Percentiles rank a stretch among this genome's conserved stretches.
phyloP scores from a whole-genome alignment of 805 yeast genomes.

The Candida schatavii region DNA sequence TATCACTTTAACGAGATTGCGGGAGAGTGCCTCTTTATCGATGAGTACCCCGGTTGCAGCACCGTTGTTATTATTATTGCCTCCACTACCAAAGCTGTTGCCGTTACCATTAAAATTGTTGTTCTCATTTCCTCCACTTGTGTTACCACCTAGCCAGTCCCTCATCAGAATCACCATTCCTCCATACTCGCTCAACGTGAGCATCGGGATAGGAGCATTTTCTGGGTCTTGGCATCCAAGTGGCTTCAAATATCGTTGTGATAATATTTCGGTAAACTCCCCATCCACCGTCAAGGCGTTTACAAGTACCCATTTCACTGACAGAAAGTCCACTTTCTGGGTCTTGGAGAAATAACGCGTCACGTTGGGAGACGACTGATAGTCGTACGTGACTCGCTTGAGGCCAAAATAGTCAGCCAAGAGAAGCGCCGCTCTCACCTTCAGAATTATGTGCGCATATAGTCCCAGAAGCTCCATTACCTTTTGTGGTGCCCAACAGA shows the following conservation, averaged over 20 bases:
- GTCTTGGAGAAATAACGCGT: conserved; percentile 78
- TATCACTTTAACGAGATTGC: conserved; percentile 67
- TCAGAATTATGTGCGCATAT: conserved; percentile 76
- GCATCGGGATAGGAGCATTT: conserved; percentile 80
- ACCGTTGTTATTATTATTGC: too few relatives aligned
- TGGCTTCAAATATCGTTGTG: conserved; percentile 88
- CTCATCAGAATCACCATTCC: conserved; percentile 91
- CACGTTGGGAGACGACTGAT: conserved; percentile 82
- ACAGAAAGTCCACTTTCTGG: conserved; percentile 70
- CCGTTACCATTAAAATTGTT: neutral
- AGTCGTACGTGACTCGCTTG: conserved; percentile 88
- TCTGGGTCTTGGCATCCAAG: conserved; percentile 78
- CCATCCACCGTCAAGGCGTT: conserved; percentile 89
- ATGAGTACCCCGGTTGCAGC: conserved; percentile 71
- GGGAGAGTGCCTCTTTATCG: conserved; percentile 68
- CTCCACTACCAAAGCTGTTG: conserved; percentile 17
- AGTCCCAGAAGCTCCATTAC: conserved; percentile 80
- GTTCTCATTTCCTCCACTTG: conserved; percentile 45
- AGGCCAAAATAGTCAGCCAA: conserved; percentile 85
- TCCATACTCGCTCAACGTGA: conserved; percentile 89
- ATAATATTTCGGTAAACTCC: conserved; percentile 83
- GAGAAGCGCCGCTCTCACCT: conserved; percentile 66
- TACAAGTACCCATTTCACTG: conserved; percentile 85
- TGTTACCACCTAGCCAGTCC: conserved; percentile 82
- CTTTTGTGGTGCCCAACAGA: conserved; percentile 74